A percentile compares a stretch with the other conserved stretches of the same genome.
phyloP scores from a whole-genome alignment of 176 grass and related monocot species.

The Musa acuminata region DNA sequence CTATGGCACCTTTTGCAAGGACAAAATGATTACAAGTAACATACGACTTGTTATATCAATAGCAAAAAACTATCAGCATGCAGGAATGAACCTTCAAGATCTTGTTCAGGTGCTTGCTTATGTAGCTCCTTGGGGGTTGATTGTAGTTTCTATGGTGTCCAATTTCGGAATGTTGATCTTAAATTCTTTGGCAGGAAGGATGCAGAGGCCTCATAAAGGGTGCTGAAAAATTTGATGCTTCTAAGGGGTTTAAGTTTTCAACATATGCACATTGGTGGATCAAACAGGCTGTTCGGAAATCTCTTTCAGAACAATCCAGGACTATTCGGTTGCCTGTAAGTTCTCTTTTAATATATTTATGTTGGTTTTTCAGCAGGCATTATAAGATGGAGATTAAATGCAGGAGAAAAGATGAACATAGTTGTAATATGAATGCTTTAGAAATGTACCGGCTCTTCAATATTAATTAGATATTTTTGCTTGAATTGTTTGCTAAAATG shows the following conservation, averaged over 20 bases:
- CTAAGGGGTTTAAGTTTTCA: conserved; percentile 90
- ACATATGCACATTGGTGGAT: conserved; percentile 98
- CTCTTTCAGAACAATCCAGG: conserved; percentile 53
- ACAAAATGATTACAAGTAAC: conserved; percentile 75
- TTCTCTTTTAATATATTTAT: neutral
- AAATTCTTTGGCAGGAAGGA: conserved; percentile 45
- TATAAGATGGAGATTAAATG: neutral
- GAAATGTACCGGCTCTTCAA: too few species aligned
- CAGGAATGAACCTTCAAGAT: conserved; percentile 49
- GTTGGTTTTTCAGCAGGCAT: neutral
- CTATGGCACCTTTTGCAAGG: conserved; percentile 56
- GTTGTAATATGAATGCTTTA: neutral
- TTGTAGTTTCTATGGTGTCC: neutral
- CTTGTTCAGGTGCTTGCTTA: conserved; percentile 69
- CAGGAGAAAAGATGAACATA: neutral
- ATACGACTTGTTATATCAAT: conserved; percentile 86
- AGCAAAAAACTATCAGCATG: conserved; percentile 54
- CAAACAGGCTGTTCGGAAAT: conserved; percentile 79
- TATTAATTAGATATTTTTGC: too few species aligned
- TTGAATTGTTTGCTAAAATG: too few species aligned
- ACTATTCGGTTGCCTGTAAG: conserved; percentile 78
- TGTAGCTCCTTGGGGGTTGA: neutral
- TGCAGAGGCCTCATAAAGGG: conserved; percentile 62
- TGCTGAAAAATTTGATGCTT: conserved; percentile 81
- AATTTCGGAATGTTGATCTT: conserved; percentile 17